phyloP scores from a whole-genome alignment of 2,329 filamentous ascomycete genomes.

The Colletotrichum costaricense region DNA sequence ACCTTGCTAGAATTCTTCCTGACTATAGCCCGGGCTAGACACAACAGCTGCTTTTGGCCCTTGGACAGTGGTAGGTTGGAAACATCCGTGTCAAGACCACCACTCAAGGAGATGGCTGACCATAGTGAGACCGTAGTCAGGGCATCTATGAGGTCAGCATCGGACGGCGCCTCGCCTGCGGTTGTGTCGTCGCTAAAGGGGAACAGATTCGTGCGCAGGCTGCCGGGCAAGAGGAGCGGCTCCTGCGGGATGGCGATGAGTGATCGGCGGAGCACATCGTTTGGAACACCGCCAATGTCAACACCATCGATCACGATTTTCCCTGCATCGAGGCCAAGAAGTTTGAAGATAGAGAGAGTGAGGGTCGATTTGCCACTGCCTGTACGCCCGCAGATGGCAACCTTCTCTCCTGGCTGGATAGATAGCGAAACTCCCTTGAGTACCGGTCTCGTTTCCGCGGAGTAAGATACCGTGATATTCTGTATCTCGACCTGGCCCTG shows the following conservation, averaged over 20 bases:
- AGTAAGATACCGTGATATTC: slow-evolving; percentile 31
- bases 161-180: slow-evolving; percentile 15
- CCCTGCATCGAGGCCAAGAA: slow-evolving; percentile 42
- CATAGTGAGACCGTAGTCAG: slow-evolving; percentile 37
- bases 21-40: slow-evolving; percentile 39
- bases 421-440: slow-evolving; percentile 35
- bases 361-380: slow-evolving; percentile 38
- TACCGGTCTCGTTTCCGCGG: slow-evolving; percentile 11
- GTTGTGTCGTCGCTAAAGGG: background rate
- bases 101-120: slow-evolving; percentile 17
- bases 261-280: slow-evolving; percentile 41
- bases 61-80: slow-evolving; percentile 35
- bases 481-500: slow-evolving; percentile 34
- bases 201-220: slow-evolving; percentile 12
- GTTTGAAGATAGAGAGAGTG: slow-evolving; percentile 36
- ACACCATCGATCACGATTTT: slow-evolving; percentile 44
- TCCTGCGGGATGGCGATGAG: slow-evolving; percentile 48
- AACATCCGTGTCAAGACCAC: slow-evolving; percentile 37
- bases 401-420: slow-evolving; percentile 36
- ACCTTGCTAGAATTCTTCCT: slow-evolving; percentile 51
- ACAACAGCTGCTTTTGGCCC: slow-evolving; percentile 40
- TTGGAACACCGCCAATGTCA: slow-evolving; percentile 39
- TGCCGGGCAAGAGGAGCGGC: slow-evolving; percentile 29
- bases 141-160: slow-evolving; percentile 32
- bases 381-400: slow-evolving; percentile 41